phyloP scores from a whole-genome alignment of 2,329 filamentous ascomycete genomes.

The Pseudohalonectria lignicola region DNA sequence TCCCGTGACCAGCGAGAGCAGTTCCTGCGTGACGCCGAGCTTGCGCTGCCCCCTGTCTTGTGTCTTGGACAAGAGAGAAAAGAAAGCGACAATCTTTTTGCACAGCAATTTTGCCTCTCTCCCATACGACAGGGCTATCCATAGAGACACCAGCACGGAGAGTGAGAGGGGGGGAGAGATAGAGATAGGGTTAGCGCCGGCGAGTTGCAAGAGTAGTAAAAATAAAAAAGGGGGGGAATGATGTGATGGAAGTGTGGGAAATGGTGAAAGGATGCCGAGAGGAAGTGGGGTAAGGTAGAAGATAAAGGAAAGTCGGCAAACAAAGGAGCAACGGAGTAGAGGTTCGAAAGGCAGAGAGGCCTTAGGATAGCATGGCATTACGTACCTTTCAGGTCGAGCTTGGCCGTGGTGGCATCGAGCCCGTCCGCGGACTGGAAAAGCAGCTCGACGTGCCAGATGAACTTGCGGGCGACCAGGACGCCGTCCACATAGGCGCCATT shows the following conservation, averaged over 20 bases:
- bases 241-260: slow-evolving; percentile 10
- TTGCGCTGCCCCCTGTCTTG: slow-evolving; percentile 85
- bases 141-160: no score
- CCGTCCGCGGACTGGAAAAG: slow-evolving; percentile 82
- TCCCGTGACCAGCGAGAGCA: slow-evolving; percentile 94
- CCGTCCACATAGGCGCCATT: slow-evolving; percentile 95
- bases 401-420: slow-evolving; percentile 63
- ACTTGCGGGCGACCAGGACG: slow-evolving; percentile 86
- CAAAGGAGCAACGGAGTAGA: background rate
- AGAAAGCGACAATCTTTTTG: slow-evolving; percentile 98
- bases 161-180: no score
- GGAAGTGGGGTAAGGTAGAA: no score
- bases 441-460: slow-evolving; percentile 92
- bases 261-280: background rate
- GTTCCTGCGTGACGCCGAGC: slow-evolving; percentile 90
- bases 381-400: slow-evolving; percentile 65
- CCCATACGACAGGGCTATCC: slow-evolving; percentile 80
- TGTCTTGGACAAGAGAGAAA: slow-evolving; percentile 85
- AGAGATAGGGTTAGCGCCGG: no score
- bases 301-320: slow-evolving; percentile 4
- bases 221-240: no score
- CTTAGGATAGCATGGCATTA: no score
- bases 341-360: no score
- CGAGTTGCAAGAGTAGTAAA: no score
- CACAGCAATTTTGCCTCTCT: slow-evolving; percentile 98